Percentiles rank a stretch among this genome's conserved stretches.
Conservation (phyloP, 1,284 basidiomycete genomes). For the Phlebopus sp. region DNA sequence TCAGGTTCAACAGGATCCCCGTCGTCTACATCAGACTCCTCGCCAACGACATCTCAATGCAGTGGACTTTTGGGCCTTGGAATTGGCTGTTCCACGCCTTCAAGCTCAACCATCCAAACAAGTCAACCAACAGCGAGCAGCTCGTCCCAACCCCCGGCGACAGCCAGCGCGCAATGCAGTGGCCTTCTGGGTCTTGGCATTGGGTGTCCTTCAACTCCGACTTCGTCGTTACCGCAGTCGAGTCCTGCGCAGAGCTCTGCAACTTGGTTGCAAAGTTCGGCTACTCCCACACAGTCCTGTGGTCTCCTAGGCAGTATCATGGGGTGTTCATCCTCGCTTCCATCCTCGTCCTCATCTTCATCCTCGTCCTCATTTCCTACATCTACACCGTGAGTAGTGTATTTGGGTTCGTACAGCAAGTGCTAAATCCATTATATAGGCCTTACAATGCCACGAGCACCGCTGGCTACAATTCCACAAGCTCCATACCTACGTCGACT, state of each 20-base stretch:
- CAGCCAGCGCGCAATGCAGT: background rate
- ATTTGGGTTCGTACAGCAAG: background rate
- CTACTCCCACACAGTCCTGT: conserved; percentile 9
- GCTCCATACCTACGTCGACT: conserved; percentile 16
- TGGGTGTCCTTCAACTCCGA: conserved; percentile 2
- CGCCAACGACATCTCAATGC: conserved; percentile 9
- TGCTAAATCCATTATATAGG: conserved; percentile 12
- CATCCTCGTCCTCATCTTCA: too few species aligned
- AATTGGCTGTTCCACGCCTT: conserved; percentile 13
- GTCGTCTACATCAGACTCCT: background rate
- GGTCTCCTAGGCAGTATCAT: conserved; percentile 12
- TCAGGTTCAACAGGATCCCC: background rate
- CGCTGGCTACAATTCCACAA: conserved; percentile 1
- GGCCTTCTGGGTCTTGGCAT: conserved; percentile 3
- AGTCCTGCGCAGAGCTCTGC: too few species aligned
- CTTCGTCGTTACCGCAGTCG: background rate
- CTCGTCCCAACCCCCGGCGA: background rate
- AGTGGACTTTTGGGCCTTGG: conserved; percentile 10
- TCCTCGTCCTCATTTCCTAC: background rate
- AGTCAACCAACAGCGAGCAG: background rate
- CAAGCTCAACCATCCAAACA: conserved; percentile 5
- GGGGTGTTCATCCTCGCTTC: conserved; percentile 10
- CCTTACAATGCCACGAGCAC: conserved; percentile 4
- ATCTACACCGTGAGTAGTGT: conserved; percentile 10
- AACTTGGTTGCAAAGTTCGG: background rate